A percentile compares a stretch with the other conserved stretches of the same genome.
phyloP scores from a whole-genome alignment of 2,329 filamentous ascomycete species.

The Ilyonectria sp. region DNA sequence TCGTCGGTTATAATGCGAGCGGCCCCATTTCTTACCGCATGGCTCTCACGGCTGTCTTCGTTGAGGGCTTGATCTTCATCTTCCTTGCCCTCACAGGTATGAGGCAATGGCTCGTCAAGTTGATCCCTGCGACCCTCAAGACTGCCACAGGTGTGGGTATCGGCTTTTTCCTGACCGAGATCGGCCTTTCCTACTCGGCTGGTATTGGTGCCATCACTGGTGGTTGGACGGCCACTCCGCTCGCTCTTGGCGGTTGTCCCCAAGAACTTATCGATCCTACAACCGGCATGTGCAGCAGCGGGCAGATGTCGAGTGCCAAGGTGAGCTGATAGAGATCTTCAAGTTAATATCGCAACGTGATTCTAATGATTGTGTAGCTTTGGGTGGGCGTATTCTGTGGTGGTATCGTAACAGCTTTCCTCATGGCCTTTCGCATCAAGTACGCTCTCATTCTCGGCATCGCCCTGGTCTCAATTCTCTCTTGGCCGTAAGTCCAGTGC shows the following conservation, averaged over 20 bases:
- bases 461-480: constrained; percentile 78
- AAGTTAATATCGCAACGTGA: rapidly evolving
- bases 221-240: constrained; percentile 73
- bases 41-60: constrained; percentile 75
- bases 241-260: constrained; percentile 83
- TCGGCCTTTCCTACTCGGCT: constrained; percentile 81
- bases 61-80: constrained; percentile 76
- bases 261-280: constrained; percentile 63
- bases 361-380: constrained; percentile 63
- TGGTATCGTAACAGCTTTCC: constrained; percentile 82
- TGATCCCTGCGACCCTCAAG: constrained; percentile 76
- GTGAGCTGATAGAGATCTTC: constrained; percentile 54
- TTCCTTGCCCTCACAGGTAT: constrained; percentile 77
- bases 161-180: constrained; percentile 75
- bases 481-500: constrained; percentile 74
- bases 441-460: constrained; percentile 83
- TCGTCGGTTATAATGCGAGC: constrained; percentile 72
- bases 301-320: constrained; percentile 84
- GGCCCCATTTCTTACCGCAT: constrained; percentile 72
- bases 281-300: constrained; percentile 66
- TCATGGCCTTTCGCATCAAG: constrained; percentile 85
- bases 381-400: constrained; percentile 90
- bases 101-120: constrained; percentile 80
- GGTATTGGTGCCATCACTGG: constrained; percentile 89
- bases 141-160: constrained; percentile 77